phyloP scores from a whole-genome alignment of 1,284 basidiomycete genomes.

The Quambalaria eucalypti region DNA sequence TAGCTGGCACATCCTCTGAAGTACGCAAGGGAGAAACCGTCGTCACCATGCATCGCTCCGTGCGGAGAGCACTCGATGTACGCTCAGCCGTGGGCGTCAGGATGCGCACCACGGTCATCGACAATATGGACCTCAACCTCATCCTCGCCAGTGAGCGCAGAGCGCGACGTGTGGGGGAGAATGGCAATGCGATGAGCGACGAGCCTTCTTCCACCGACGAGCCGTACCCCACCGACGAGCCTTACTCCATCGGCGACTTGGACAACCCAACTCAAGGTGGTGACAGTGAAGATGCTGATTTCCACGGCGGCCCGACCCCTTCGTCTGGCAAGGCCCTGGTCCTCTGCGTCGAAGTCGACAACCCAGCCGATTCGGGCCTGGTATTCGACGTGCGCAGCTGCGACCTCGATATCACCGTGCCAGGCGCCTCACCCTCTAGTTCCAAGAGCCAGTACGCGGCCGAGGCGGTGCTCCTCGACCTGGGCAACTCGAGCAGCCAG shows the following conservation, averaged over 20 bases:
- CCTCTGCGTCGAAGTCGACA: slow-evolving; percentile 8
- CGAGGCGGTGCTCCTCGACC: background rate
- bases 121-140: background rate
- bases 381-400: background rate
- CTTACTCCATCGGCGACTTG: background rate
- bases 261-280: background rate
- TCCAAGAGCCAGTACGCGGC: background rate
- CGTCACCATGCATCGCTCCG: background rate
- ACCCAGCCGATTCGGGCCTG: slow-evolving; percentile 2
- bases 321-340: background rate
- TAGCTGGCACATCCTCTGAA: too few species aligned
- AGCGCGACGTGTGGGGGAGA: background rate
- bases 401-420: background rate
- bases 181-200: too few species aligned
- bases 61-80: slow-evolving; percentile 1
- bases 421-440: background rate
- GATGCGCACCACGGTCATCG: background rate
- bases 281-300: background rate
- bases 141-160: background rate
- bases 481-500: background rate
- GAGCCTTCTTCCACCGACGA: too few species aligned
- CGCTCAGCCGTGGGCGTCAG: background rate
- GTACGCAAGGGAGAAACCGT: too few species aligned
- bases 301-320: background rate
- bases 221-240: too few species aligned